Evolutionary conservation across 805 yeast species (phyloP), one percentile per base, ranked within the genome.

Genomic region (Ogataea dorogensis): DNA sequence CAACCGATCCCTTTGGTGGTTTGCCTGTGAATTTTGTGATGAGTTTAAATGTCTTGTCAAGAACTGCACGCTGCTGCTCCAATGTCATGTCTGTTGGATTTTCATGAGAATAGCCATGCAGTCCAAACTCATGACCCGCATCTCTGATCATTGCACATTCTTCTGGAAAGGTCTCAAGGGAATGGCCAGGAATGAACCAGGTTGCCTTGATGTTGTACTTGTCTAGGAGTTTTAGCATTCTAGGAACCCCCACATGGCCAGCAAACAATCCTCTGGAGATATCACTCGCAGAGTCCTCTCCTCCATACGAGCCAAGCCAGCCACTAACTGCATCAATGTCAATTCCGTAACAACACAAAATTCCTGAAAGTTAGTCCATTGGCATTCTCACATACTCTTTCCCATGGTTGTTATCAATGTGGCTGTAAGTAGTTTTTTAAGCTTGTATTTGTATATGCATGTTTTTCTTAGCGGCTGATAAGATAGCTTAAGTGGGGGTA

Each of bases 241-340:
- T 48, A n/a, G 55, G 59, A 11, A 61, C 54, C 19, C 67, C 67
- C 15, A 61, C 56, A 24, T 59, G 57, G 13, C 67, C 67, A 11
- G 65, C 67, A 56, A 58, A 62, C 14, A 59, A 43, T 36, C 63
- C 65, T 41, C 67, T 49, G 3, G 65, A 62, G 17, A 62, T 58
- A 35, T 62, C 66, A 42, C 55, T 61, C 16, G 57, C 51, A 12
- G 62, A 54, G 36, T 62, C 65, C 40, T 58, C 62, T 11, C 67
- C 67, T 10, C 65, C 65, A 42, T 61, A 60, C 3, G 67, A 57
- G 7, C 65, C 65, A 13, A 62, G 49, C 67, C 67, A 62, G 3
- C 64, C 65, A 10, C 62, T 53, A 18, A 62, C 67, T 6, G 67
- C 67, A 40, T 62, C 67, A 23, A 62, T 59, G 32, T 62, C 67